A percentile compares a stretch with the other conserved stretches of the same genome.
Conservation (phyloP, 441 rosid species). For the Gossypium schwendimanii region DNA sequence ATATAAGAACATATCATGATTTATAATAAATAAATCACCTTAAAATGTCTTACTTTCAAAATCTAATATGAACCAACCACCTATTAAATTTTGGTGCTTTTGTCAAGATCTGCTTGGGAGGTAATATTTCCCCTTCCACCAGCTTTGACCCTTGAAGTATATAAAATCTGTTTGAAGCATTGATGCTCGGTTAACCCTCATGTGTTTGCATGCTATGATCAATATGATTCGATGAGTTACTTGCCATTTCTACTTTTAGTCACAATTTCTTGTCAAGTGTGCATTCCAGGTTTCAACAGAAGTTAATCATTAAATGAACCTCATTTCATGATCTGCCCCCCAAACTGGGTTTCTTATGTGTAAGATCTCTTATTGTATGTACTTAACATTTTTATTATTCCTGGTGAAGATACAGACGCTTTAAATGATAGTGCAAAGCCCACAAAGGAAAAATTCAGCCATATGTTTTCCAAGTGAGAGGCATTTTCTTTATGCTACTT, state of each 20-base stretch:
- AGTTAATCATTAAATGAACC: background rate
- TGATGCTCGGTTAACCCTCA: background rate
- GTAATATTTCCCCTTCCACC: background rate
- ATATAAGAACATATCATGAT: background rate
- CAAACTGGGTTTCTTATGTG: background rate
- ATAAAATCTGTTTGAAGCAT: background rate
- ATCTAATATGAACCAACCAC: background rate
- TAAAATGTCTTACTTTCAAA: background rate
- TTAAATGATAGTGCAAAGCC: slow-evolving; percentile 15
- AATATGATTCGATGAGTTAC: background rate
- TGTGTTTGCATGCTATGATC: background rate
- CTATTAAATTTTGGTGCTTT: background rate
- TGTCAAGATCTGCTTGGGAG: background rate
- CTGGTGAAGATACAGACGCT: slow-evolving; percentile 24
- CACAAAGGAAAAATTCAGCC: slow-evolving; percentile 16
- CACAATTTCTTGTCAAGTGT: background rate
- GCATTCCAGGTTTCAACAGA: background rate
- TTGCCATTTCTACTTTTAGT: background rate
- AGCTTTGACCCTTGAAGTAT: background rate
- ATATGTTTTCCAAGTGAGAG: slow-evolving; percentile 28
- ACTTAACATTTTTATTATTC: background rate
- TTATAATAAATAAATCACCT: background rate
- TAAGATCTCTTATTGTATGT: background rate
- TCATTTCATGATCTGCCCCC: background rate
- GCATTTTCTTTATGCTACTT: slow-evolving; percentile 10